Conservation (phyloP, 129 eudicot species). For the Chrysanthemum seticuspe region DNA sequence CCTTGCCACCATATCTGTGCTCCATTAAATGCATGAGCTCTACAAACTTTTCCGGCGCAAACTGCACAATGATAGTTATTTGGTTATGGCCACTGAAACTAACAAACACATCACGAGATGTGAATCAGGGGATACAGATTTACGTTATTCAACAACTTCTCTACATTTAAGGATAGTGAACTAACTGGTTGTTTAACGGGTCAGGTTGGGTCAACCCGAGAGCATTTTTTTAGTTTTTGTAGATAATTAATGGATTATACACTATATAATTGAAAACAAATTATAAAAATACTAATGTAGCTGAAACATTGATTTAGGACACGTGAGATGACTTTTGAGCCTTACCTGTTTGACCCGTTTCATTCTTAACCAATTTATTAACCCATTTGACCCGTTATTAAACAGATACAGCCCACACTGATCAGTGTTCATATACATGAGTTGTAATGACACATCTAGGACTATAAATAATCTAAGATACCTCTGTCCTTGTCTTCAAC, state of each 20-base stretch:
- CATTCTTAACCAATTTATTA: background rate
- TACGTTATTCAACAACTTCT: background rate
- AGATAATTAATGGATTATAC: background rate
- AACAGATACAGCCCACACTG: background rate
- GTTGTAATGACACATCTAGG: background rate
- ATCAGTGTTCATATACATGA: background rate
- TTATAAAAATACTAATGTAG: background rate
- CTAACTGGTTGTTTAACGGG: background rate
- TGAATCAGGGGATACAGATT: background rate
- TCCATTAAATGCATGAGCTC: slow-evolving; percentile 87
- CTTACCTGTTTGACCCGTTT: background rate
- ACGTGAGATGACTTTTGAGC: background rate
- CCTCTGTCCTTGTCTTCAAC: slow-evolving; percentile 90
- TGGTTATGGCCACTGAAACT: background rate
- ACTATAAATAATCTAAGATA: slow-evolving; percentile 20
- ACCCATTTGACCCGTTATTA: background rate
- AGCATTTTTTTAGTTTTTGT: background rate
- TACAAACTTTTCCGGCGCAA: slow-evolving; percentile 77
- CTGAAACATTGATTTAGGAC: too few species aligned
- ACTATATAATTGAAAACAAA: background rate
- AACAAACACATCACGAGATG: background rate
- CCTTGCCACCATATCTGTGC: slow-evolving; percentile 93
- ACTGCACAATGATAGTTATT: slow-evolving; percentile 33
- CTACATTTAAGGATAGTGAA: background rate
- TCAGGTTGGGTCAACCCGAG: background rate